phyloP scores from a whole-genome alignment of 441 rosid genomes.

The Gossypium gossypioides region DNA sequence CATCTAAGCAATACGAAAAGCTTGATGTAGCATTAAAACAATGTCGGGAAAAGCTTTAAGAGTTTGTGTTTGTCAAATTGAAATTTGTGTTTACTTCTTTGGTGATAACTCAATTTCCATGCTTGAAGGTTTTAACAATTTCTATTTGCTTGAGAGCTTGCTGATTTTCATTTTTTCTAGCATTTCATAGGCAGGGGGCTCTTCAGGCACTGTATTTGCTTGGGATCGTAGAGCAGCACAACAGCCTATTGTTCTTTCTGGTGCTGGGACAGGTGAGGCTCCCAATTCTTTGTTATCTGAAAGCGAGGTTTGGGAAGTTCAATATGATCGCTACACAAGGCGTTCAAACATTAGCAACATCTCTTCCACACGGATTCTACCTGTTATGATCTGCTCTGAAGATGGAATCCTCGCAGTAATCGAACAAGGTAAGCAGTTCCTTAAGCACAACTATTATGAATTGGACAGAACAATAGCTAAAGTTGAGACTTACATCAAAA shows the following conservation, averaged over 20 bases:
- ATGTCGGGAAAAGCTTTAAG: neutral
- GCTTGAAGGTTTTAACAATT: neutral
- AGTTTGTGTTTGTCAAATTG: neutral
- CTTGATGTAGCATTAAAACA: neutral
- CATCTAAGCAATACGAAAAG: neutral
- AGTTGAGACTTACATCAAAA: neutral
- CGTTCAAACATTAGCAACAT: conserved; percentile 32
- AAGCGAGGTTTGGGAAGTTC: conserved; percentile 91
- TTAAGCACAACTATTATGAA: neutral
- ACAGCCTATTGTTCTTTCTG: conserved; percentile 66
- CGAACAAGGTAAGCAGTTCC: conserved; percentile 51
- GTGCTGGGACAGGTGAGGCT: conserved; percentile 32
- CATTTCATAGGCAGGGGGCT: conserved; percentile 74
- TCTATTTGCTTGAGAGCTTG: conserved; percentile 3
- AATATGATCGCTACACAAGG: conserved; percentile 52
- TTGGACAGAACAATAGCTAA: neutral
- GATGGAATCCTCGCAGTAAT: conserved; percentile 81
- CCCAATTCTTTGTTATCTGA: conserved; percentile 43
- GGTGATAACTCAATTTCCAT: neutral
- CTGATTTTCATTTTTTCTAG: conserved; percentile 5
- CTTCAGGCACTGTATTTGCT: conserved; percentile 68
- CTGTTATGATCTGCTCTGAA: conserved; percentile 82
- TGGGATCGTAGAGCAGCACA: conserved; percentile 85
- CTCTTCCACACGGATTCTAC: conserved; percentile 61
- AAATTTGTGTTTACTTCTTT: neutral